A percentile compares a stretch with the other conserved stretches of the same genome.
Evolutionary conservation across 2,329 filamentous ascomycete species (phyloP).

Genomic region (Leptographium procerum): DNA sequence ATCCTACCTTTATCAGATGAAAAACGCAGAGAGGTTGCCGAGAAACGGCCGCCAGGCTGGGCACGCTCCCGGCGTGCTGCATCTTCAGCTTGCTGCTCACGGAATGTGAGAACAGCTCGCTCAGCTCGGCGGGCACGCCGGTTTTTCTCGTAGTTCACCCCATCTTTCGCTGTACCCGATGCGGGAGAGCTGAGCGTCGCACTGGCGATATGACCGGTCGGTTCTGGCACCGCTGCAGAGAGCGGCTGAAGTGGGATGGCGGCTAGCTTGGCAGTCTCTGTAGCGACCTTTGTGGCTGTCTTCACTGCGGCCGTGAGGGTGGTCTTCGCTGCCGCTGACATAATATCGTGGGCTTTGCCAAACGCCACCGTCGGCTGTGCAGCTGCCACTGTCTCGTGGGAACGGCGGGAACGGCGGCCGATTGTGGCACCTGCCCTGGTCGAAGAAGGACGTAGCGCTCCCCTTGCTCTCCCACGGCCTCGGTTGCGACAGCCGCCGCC

Average conservation of each 20-base stretch:
- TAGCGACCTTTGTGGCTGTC: neutral
- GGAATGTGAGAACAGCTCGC: conserved; percentile 10
- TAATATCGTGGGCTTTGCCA: neutral
- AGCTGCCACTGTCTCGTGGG: neutral
- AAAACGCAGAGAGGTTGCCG: neutral
- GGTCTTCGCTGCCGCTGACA: neutral
- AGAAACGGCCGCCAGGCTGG: neutral
- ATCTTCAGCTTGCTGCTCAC: conserved; percentile 10
- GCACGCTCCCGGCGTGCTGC: conserved; percentile 6
- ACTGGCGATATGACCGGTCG: neutral
- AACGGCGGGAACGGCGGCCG: neutral
- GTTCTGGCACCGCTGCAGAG: neutral
- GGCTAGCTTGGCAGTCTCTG: neutral
- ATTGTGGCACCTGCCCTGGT: neutral
- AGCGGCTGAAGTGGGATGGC: neutral
- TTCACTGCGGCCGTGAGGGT: neutral
- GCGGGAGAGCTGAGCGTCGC: neutral
- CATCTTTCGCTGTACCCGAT: neutral
- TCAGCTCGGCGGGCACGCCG: conserved; percentile 12
- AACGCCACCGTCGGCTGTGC: neutral
- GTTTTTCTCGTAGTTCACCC: neutral
- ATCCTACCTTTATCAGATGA: neutral
- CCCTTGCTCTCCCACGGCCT: neutral
- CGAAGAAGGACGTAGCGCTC: neutral
- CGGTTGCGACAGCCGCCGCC: neutral